Conservation (phyloP, 352 stramenopile genomes). For the Phytophthora europaea region DNA sequence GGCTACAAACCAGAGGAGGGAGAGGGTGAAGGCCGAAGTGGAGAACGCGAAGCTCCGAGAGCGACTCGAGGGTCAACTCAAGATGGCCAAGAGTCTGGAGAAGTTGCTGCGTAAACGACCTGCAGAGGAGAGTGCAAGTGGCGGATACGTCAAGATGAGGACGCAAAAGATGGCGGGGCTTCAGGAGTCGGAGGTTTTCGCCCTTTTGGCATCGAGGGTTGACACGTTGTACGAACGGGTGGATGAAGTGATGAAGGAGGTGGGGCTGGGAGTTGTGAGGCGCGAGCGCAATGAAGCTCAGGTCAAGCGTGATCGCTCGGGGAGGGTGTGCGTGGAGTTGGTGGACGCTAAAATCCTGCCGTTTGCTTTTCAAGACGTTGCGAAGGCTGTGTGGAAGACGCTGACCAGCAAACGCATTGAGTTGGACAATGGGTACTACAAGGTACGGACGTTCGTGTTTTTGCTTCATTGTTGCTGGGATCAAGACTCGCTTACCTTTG, state of each 20-base stretch:
- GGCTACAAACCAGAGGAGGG: slow-evolving; percentile 30
- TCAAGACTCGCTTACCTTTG: neutral
- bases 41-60: slow-evolving; percentile 39
- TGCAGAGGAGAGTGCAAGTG: slow-evolving; percentile 8
- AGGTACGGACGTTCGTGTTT: neutral
- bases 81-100: slow-evolving; percentile 37
- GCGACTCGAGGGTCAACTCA: slow-evolving; percentile 40
- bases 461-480: neutral
- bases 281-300: slow-evolving; percentile 22
- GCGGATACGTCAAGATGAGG: slow-evolving; percentile 9
- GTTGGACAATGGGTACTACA: slow-evolving; percentile 31
- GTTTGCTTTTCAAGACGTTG: slow-evolving; percentile 21
- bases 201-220: slow-evolving; percentile 9
- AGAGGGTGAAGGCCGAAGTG: slow-evolving; percentile 29
- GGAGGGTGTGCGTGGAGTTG: slow-evolving; percentile 33
- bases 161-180: neutral
- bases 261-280: slow-evolving; percentile 5
- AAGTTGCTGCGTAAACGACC: slow-evolving; percentile 40
- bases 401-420: slow-evolving; percentile 10
- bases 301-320: slow-evolving; percentile 22
- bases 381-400: slow-evolving; percentile 21
- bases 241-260: slow-evolving; percentile 27
- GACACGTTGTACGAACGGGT: slow-evolving; percentile 23
- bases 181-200: slow-evolving; percentile 9
- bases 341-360: slow-evolving; percentile 30